Conservation (phyloP, 2,329 filamentous ascomycete species). For the Colletotrichum sidae region DNA sequence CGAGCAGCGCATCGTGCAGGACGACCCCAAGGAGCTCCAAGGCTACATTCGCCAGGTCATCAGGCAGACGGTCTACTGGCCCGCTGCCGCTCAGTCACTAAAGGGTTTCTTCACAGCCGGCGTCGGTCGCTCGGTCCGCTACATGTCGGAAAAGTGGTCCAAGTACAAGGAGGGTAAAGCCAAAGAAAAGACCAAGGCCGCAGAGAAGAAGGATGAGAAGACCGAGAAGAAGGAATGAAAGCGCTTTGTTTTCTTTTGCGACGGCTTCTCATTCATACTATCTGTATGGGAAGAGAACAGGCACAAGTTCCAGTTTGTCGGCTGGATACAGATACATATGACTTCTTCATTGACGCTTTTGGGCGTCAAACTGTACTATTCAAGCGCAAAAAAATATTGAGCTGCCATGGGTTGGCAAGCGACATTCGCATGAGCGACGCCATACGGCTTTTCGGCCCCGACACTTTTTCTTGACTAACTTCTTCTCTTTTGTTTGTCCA, state of each 20-base stretch:
- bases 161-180: slow-evolving; percentile 67
- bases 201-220: slow-evolving; percentile 39
- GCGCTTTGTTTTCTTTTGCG: neutral
- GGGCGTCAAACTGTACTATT: too few relatives aligned
- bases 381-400: too few relatives aligned
- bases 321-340: too few relatives aligned
- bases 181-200: slow-evolving; percentile 42
- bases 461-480: too few relatives aligned
- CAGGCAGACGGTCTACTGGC: slow-evolving; percentile 90
- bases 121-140: slow-evolving; percentile 74
- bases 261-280: too few relatives aligned
- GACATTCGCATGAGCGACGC: neutral
- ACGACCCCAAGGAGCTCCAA: slow-evolving; percentile 74
- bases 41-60: slow-evolving; percentile 81
- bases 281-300: too few relatives aligned
- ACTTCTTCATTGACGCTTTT: too few relatives aligned
- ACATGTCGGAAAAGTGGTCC: slow-evolving; percentile 83
- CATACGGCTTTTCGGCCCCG: neutral
- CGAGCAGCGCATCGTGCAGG: slow-evolving; percentile 83
- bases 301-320: too few relatives aligned
- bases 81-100: slow-evolving; percentile 86
- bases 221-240: neutral
- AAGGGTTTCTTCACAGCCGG: slow-evolving; percentile 89
- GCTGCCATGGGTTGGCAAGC: too few relatives aligned
- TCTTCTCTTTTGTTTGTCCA: too few relatives aligned